phyloP scores from a whole-genome alignment of 805 yeast species.

The Wickerhamomyces alni region DNA sequence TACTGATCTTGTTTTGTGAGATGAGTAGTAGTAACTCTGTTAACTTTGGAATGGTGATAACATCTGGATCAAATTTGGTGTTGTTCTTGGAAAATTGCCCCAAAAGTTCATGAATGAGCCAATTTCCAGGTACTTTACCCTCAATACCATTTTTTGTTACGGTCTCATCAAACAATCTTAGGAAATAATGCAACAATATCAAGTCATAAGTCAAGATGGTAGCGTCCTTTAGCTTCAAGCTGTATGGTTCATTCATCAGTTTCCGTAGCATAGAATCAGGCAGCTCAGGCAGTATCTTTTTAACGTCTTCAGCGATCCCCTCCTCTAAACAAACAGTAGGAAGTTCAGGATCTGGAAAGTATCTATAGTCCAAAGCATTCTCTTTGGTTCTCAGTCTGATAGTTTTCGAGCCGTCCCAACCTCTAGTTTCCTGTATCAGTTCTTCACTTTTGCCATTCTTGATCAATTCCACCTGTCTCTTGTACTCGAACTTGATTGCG shows the following conservation, averaged over 20 bases:
- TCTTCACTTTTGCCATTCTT: conserved; percentile 29
- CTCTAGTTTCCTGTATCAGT: conserved; percentile 65
- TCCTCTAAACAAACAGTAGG: conserved; percentile 48
- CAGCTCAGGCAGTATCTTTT: conserved; percentile 41
- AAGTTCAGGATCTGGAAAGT: conserved; percentile 91
- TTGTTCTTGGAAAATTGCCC: conserved; percentile 59
- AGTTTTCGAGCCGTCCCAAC: conserved; percentile 83
- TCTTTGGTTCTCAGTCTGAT: conserved; percentile 70
- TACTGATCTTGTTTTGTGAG: conserved; percentile 41
- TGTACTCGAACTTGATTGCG: conserved; percentile 70
- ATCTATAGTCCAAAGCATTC: conserved; percentile 78
- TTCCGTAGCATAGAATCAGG: conserved; percentile 53
- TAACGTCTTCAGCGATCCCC: conserved; percentile 36
- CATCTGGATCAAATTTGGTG: conserved; percentile 24
- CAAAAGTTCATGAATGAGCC: conserved; percentile 77
- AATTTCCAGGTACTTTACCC: conserved; percentile 51
- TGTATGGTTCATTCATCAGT: conserved; percentile 44
- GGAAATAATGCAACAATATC: conserved; percentile 48
- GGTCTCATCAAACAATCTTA: conserved; percentile 31
- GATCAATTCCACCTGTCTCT: conserved; percentile 55
- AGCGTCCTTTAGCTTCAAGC: conserved; percentile 68
- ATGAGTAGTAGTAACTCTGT: conserved; percentile 52
- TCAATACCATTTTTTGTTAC: conserved; percentile 19
- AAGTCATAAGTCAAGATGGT: conserved; percentile 52
- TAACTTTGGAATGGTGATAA: conserved; percentile 38